Base-by-base conservation (phyloP, 2,329 filamentous ascomycete species). In the Coniochaeta pulveracea region DNA sequence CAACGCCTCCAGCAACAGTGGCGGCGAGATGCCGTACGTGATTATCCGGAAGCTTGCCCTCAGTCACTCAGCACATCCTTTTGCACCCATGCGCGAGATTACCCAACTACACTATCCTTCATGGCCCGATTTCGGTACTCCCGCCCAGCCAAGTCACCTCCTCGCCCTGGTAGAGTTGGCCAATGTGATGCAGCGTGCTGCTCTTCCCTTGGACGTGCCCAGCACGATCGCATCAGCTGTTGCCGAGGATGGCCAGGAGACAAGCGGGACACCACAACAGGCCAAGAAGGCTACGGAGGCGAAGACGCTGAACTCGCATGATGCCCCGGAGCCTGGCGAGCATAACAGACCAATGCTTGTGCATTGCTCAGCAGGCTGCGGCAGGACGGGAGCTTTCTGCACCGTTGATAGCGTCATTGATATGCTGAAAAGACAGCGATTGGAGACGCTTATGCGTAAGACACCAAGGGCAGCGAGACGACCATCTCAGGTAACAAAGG, bases 71-170 rank as follows among this genome's bases (percentile, higher is more conserved):
- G 64, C 72, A 2, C 72, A 82, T 37, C 88, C 89, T 0, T 95
- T 94, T 49, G 74, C 76, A 14, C 83, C 85, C 0, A 80, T 94
- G 43, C 81, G 89, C 16, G 88, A 96, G 55, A 80, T 98, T 40
- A 95, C 88, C 0, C 91, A 98, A 46, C 63, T 98, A 10, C 88
- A 96, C 51, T 96, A 95, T 53, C 77, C 85, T 0, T 79, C 81
- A n/a, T 98, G 91, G 91, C 91, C 91, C 0, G 91, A 98, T 50
- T 95, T 96, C 55, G 91, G 91, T 14, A 81, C 86, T 0, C 89
- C 89, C 0, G 86, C 91, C 0, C 82, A 93, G 47, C 86, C 91
- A 2, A 75, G 76, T 5, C 86, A 96, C 47, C 68, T 98, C 2
- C 67, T 98, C 11, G 83, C 80, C 2, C 61, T 98, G 11, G 83